Base-by-base conservation (phyloP, 129 eudicot species). In the Gnaphalium uliginosum region DNA sequence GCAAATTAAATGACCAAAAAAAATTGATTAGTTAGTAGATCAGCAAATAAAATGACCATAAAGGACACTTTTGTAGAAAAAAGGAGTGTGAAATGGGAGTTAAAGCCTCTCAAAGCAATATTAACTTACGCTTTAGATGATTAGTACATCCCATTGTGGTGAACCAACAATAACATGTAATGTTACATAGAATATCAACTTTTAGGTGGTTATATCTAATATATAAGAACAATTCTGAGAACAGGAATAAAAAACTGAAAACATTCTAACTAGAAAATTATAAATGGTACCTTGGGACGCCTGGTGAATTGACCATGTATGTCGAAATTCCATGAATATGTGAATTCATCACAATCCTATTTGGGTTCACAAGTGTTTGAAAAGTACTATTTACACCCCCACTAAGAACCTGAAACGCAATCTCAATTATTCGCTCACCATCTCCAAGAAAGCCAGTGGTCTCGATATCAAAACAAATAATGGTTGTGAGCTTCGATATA, bases 321-420 rank as follows among this genome's bases (percentile, higher is more conserved):
- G 73, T 72, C 57, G 84, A 78, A 76, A 94, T 94, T 29, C 89
- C 89, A 73, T 94, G 98, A 41, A 94, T 23, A 18, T 65, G 32
- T 24, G 81, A 2, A 77, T 94, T 94, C 25, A 81, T 71, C 64
- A 94, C 86, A 72, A n/a, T 14, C 59, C 79, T 81, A 17, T 72
- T 89, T 26, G 98, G 98, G 86, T 94, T 90, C 50, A 90, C 86
- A 41, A 94, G 88, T 37, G 96, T 87, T 79, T 88, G 89, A 56
- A 94, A 87, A 51, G 93, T 90, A 85, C 98, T 94, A 76, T 90
- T 85, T 77, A 72, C 85, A 65, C 98, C 98, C 51, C 98, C 98
- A 25, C 72, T 68, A 77, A 94, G 96, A 85, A 90, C 97, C 76
- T 76, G 89, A 23, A 87, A 66, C 64, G 98, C 98, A 71, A 94